phyloP scores from a whole-genome alignment of 257 asterid species.

The Plectranthus barbatus region DNA sequence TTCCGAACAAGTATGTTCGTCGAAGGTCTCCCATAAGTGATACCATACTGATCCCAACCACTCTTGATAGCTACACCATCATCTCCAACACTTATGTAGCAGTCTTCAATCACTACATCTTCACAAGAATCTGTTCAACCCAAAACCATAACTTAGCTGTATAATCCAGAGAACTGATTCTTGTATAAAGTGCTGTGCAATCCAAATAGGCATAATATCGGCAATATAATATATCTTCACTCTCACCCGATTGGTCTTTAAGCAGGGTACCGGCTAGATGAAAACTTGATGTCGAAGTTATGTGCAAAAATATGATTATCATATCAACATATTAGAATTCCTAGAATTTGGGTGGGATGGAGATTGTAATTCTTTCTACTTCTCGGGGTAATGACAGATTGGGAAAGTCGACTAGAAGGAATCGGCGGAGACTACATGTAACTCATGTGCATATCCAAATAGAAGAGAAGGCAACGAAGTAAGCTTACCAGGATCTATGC shows the following conservation, averaged over 20 bases:
- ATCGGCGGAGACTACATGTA: conserved; percentile 3
- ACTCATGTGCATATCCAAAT: not conserved
- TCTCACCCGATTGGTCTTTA: not conserved
- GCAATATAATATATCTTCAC: not conserved
- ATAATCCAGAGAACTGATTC: not conserved
- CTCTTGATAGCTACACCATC: conserved; percentile 97
- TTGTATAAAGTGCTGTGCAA: not conserved
- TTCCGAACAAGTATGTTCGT: conserved; percentile 68
- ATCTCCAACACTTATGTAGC: conserved; percentile 95
- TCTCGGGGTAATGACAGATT: no score
- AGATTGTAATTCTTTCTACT: no score
- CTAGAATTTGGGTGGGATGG: no score
- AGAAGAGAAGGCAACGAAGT: not conserved
- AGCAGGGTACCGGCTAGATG: not conserved
- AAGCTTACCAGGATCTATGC: conserved; percentile 68
- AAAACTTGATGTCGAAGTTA: not conserved
- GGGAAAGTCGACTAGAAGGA: not conserved
- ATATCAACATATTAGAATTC: no score
- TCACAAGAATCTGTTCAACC: conserved; percentile 78
- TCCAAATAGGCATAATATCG: not conserved
- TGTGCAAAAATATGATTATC: not conserved
- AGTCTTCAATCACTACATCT: conserved; percentile 84
- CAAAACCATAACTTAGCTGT: not conserved
- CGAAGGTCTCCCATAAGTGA: conserved; percentile 71
- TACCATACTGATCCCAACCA: conserved; percentile 98